Percentiles rank a stretch among this genome's conserved stretches.
Evolutionary conservation across 805 yeast genomes (phyloP).

Genomic region (Candida loeiensis): DNA sequence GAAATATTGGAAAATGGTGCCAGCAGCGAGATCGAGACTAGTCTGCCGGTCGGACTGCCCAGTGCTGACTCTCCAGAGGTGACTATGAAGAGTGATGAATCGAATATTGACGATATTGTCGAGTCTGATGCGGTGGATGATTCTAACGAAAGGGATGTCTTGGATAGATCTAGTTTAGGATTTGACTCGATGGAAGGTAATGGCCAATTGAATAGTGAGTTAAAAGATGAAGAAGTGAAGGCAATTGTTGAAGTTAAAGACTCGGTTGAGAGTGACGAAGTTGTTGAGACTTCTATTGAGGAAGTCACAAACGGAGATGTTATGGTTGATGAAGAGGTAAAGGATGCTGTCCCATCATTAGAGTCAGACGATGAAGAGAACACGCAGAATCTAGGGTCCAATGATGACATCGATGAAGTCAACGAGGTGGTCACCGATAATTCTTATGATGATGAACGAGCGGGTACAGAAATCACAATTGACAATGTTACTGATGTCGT

Average conservation of each 20-base stretch:
- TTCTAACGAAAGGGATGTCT: background rate
- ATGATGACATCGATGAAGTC: too few relatives aligned
- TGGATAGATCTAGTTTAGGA: background rate
- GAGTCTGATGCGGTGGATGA: background rate
- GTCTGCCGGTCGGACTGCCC: background rate
- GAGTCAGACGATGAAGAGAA: too few relatives aligned
- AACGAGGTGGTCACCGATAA: too few relatives aligned
- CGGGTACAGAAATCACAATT: background rate
- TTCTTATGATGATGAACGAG: background rate
- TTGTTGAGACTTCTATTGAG: background rate
- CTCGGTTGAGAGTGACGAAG: background rate
- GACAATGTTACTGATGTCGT: background rate
- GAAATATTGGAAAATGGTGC: background rate
- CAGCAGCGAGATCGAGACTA: background rate
- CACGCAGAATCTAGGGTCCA: too few relatives aligned
- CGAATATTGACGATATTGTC: background rate
- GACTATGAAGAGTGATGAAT: background rate
- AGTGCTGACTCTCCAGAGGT: background rate
- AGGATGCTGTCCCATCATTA: too few relatives aligned
- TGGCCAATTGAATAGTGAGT: constrained; percentile 1
- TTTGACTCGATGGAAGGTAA: background rate
- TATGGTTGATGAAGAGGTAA: too few relatives aligned
- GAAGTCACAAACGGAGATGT: too few relatives aligned
- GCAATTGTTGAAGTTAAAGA: background rate
- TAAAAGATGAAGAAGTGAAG: constrained; percentile 1